A percentile compares a stretch with the other conserved stretches of the same genome.
Conservation (phyloP, 106 monocot genomes). For the Dendrobium catenatum region DNA sequence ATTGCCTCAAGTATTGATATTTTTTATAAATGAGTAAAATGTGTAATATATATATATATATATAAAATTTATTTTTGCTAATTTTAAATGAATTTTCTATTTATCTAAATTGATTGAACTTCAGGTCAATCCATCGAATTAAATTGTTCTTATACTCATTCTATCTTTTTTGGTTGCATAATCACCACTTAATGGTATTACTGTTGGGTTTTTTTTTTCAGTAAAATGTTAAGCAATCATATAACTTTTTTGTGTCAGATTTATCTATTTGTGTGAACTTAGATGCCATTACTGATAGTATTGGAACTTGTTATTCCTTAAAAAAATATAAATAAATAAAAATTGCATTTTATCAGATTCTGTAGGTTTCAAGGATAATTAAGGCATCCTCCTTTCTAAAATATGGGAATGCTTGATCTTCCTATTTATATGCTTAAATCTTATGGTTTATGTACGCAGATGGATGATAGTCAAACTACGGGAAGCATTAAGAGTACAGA, state of each 20-base stretch:
- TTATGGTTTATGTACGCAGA: slow-evolving; percentile 32
- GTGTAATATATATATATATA: too few species aligned
- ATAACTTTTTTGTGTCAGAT: background rate
- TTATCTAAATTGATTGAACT: too few species aligned
- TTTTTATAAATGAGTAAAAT: too few species aligned
- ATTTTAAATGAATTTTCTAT: too few species aligned
- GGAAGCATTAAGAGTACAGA: slow-evolving; percentile 81
- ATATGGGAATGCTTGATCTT: background rate
- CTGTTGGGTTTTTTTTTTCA: background rate
- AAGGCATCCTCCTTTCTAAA: background rate
- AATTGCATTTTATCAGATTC: background rate
- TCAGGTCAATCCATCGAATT: too few species aligned
- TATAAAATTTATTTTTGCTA: too few species aligned
- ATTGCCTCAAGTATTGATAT: too few species aligned
- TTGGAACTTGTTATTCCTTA: background rate
- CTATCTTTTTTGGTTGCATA: background rate
- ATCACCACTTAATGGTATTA: background rate
- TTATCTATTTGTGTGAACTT: background rate
- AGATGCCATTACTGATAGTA: too few species aligned
- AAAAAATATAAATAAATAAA: too few species aligned
- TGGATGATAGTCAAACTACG: slow-evolving; percentile 86
- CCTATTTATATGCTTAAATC: background rate
- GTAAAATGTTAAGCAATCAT: background rate
- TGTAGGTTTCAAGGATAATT: background rate
- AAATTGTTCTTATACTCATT: background rate